These are phyloP conservation scores for Hippophae gyantsensis DNA, from an alignment of 306 rosid species.

Conservation along the genomic window DNA sequence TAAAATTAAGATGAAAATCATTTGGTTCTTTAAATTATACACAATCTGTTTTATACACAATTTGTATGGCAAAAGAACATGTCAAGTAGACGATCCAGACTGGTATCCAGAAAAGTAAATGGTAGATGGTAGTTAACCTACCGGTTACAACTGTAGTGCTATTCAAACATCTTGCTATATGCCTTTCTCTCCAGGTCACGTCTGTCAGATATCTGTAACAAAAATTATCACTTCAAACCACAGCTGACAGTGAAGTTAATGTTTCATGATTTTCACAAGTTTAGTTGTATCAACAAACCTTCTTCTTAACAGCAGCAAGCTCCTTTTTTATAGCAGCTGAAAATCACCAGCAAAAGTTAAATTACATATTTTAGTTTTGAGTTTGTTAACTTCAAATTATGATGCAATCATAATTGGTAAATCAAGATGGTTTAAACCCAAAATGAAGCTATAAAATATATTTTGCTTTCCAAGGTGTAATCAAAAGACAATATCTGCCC, in stretches of 20 bases:
- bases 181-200: constrained; percentile 65
- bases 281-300: constrained; percentile 33
- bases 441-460: not conserved
- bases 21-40: not conserved
- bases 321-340: constrained; percentile 86
- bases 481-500: no score
- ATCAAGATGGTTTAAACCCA: not conserved
- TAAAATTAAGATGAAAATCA: no score
- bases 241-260: not conserved
- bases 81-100: not conserved
- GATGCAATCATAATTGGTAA: not conserved
- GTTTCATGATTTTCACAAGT: not conserved
- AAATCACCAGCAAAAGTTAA: constrained; percentile 13
- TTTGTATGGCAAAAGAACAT: not conserved
- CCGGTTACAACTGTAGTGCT: constrained; percentile 28
- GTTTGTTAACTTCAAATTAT: no score
- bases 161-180: constrained; percentile 73
- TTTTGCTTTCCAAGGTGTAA: not conserved
- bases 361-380: not conserved
- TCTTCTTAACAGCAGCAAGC: constrained; percentile 63
- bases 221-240: constrained; percentile 3
- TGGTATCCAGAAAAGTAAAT: not conserved
- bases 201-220: constrained; percentile 61
- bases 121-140: not conserved
- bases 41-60: not conserved